Base-by-base conservation (phyloP, 768 basidiomycete genomes). In the Boletus rubropictus region DNA sequence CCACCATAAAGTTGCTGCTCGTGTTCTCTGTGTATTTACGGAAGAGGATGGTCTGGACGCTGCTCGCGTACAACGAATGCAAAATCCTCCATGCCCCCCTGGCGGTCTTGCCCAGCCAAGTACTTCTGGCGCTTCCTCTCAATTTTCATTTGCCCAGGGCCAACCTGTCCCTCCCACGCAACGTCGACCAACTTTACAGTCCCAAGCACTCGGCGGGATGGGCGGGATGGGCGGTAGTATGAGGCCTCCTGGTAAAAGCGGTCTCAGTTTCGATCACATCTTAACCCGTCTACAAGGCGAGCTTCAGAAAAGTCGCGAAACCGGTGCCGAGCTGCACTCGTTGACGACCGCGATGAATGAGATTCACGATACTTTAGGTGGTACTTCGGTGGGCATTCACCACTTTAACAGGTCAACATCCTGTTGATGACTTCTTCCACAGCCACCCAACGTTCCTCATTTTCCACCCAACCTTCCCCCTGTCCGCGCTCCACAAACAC, bases 1-100 rank as follows among this genome's bases (percentile, higher is more conserved):
- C 40, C 96, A 99, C 69, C 94, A 97, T 72, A 98, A 99, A 67
- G 96, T 98, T 44, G 92, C 96, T 9, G 93, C 95, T 4, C 87
- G 90, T 24, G 92, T 93, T 29, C 78, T 89, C 44, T 93, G 94
- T 57, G 80, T 97, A 5, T 84, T 95, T 55, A 80, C 76, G 0
- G 84, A 91, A 34, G 88, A 90, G 49, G 96, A 99, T 59, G 86
- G 80, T 1, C 82, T 80, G 50, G 75, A 80, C 38, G 86, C 85
- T 29, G 79, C 81, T 2, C 82, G 83, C 32, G 77, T 78, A 28
- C 86, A 87, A 56, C 82, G 82, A 42, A 78, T 81, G 53, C 82
- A 81, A 58, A 71, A 72, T 50, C 65, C 67, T 0, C 55, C 60
- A 9, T 48, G 28, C 20, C 39, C 66, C 41, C 40, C 66, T 14